Base-by-base conservation (phyloP, 441 rosid genomes). In the Populus hybrid region DNA sequence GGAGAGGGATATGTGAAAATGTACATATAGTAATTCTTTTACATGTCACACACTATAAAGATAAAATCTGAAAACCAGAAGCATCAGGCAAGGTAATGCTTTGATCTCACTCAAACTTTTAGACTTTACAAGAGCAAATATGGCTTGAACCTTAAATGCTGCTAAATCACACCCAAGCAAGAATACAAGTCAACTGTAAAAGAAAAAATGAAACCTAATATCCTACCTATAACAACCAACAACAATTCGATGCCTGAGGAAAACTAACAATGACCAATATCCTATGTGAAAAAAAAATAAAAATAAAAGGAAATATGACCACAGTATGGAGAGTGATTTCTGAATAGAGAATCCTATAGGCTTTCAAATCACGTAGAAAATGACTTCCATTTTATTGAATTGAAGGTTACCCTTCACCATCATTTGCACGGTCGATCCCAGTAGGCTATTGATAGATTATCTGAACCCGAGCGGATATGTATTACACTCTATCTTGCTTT, bases 61-160 rank as follows among this genome's bases (percentile, higher is more conserved):
- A 57, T 71, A 77, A 78, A 81, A 78, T 67, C 59, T 66, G 61
- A 36, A 74, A 76, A 64, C 67, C 76, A 77, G 75, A 66, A 69
- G 71, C 76, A 75, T 61, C 57, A 78, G 70, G 72, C 81, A 74
- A 81, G 73, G 72, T 79, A 65, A 69, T 80, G 64, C 80, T 83
- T 75, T 23, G 66, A 75, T 74, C 75, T 83, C 73, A 76, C 81
- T 75, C 82, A 66, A 67, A 75, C 78, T 73, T 32, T 26, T 18
- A 19, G n/a, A 80, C 84, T 83, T 74, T 81, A 83, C 84, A 86
- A 75, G 74, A 23, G 75, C 75, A 80, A 77, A 84, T 71, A 61
- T 77, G 72, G 78, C 74, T 79, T 79, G 75, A 84, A 79, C 74
- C 75, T 79, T 70, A 73, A 82, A 46, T 61, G 72, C 80, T 75